Conservation (phyloP, 768 basidiomycete species). For the Suillus discolor region DNA sequence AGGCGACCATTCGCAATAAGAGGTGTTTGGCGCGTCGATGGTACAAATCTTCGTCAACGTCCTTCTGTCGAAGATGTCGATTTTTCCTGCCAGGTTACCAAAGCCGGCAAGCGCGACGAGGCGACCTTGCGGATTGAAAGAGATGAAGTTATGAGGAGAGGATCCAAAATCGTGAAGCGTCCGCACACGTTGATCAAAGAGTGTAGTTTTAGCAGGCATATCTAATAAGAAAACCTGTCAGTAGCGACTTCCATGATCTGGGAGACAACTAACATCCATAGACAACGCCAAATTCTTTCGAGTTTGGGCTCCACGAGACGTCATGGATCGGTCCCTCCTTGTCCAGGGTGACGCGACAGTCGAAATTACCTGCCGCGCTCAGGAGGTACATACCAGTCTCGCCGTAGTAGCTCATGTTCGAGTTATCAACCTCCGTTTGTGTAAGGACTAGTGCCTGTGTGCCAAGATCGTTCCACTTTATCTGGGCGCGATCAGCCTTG, state of each 20-base stretch:
- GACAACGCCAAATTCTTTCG: conserved; percentile 94
- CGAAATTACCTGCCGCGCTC: conserved; percentile 90
- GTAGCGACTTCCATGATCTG: background rate
- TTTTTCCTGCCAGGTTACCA: conserved; percentile 94
- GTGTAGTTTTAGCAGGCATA: conserved; percentile 93
- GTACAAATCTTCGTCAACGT: conserved; percentile 75
- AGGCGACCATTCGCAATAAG: conserved; percentile 93
- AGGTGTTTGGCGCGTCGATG: conserved; percentile 92
- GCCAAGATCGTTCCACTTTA: conserved; percentile 97
- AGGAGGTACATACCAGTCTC: conserved; percentile 79
- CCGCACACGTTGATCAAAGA: conserved; percentile 91
- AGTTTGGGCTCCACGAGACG: conserved; percentile 94
- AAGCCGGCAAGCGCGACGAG: conserved; percentile 90
- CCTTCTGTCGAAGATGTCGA: conserved; percentile 90
- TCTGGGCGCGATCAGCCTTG: conserved; percentile 83
- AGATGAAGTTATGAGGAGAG: conserved; percentile 87
- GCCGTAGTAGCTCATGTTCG: conserved; percentile 97
- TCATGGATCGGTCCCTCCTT: conserved; percentile 99
- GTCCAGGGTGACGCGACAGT: conserved; percentile 85
- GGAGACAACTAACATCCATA: conserved; percentile 81
- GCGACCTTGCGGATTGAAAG: conserved; percentile 93
- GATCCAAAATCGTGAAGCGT: conserved; percentile 89
- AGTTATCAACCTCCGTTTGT: conserved; percentile 95
- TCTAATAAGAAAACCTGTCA: conserved; percentile 50
- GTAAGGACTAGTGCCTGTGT: conserved; percentile 91